Base-by-base conservation (phyloP, 805 yeast genomes). In the Candida nanaspora region DNA sequence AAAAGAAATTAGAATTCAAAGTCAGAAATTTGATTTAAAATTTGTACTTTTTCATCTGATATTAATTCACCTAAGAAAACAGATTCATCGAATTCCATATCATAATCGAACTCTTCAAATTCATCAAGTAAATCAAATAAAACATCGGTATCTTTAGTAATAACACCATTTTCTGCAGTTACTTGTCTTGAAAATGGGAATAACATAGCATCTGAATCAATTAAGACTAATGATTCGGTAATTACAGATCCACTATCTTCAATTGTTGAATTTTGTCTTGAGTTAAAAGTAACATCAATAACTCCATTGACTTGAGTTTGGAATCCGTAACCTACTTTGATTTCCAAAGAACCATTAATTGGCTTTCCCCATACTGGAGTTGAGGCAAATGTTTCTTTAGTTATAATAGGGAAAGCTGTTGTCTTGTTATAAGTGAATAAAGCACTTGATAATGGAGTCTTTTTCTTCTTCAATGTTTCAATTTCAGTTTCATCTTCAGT, bases 181-280 rank as follows among this genome's bases (percentile, higher is more conserved):
- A 47, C 42, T 18, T 43, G 32, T 41, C 51, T 47, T 18, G 43
- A 16, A 39, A 35, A 47, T 33, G 51, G 51, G 11, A 43, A 18
- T 26, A 43, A 39, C 3, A 30, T 34, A n/a, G 22, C 26, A 16
- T 31, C 38, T 6, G 23, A 18, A 10, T 16, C 15, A 33, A 41
- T 44, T 11, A 36, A 37, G 23, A 41, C 38, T 8, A 33, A 22
- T 30, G 40, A 36, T 13, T 44, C 46, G 8, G 47, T 45, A 10
- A 33, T 14, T 13, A 39, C 38, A 13, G 38, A 18, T 21, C 43
- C n/a, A n/a, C n/a, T 23, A 31, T 35, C 47, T 27, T 41, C 46
- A 28, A 47, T 32, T 8, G 49, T 43, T 9, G 34, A 15, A 37
- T 46, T 47, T 27, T 43, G 39, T 36, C 46, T 45, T 28, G 42